Conservation (phyloP, 2,329 filamentous ascomycete genomes). For the Tolypocladium ovalisporum region DNA sequence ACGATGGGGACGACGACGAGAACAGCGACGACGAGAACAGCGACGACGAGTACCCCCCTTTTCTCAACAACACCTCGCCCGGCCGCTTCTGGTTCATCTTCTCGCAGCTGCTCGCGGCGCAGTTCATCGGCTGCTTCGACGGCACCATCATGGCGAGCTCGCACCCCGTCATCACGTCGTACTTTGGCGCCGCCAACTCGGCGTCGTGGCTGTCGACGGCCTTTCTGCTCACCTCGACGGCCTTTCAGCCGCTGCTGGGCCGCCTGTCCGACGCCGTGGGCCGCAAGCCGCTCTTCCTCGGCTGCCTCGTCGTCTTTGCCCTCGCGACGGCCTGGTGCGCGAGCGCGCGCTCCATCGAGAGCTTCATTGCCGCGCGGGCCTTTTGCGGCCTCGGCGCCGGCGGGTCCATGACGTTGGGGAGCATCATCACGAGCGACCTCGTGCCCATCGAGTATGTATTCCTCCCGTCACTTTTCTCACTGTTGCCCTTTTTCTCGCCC, state of each 20-base stretch:
- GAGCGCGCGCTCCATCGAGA: slow-evolving; percentile 53
- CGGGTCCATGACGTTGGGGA: slow-evolving; percentile 56
- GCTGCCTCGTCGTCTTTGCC: slow-evolving; percentile 51
- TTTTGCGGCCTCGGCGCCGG: slow-evolving; percentile 65
- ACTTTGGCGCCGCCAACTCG: slow-evolving; percentile 66
- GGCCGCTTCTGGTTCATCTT: slow-evolving; percentile 54
- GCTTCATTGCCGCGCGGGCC: slow-evolving; percentile 59
- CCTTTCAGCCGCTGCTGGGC: slow-evolving; percentile 65
- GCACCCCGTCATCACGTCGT: slow-evolving; percentile 71
- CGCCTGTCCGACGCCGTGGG: slow-evolving; percentile 65
- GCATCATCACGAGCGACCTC: slow-evolving; percentile 62
- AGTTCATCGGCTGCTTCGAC: slow-evolving; percentile 58
- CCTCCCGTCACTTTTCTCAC: not conserved
- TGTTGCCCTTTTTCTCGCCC: too few relatives aligned
- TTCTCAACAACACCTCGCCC: slow-evolving; percentile 33
- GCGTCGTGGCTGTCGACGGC: slow-evolving; percentile 77
- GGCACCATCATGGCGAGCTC: slow-evolving; percentile 71
- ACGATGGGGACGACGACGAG: not conserved
- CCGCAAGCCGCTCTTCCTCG: slow-evolving; percentile 54
- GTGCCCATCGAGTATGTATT: slow-evolving; percentile 59
- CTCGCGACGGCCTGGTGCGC: slow-evolving; percentile 60
- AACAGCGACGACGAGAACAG: not conserved
- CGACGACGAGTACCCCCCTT: slow-evolving; percentile 13
- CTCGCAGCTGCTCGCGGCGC: slow-evolving; percentile 42
- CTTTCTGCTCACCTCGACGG: slow-evolving; percentile 66